phyloP scores from a whole-genome alignment of 345 rosid species.

The Odontarrhena argentea region DNA sequence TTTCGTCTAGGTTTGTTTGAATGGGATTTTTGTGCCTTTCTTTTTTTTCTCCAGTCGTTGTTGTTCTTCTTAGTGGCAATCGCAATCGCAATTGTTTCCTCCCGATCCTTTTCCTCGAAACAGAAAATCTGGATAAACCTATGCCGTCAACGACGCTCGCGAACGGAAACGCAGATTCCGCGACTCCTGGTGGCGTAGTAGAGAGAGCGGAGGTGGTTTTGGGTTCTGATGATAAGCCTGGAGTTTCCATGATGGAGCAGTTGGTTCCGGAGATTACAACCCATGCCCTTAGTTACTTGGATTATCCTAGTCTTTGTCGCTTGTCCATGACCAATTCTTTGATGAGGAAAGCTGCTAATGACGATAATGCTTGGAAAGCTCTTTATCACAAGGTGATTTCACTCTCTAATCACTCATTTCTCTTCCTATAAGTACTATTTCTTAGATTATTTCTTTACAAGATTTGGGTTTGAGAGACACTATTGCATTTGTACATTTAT shows the following conservation, averaged over 20 bases:
- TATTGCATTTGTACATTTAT: background rate
- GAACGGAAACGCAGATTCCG: slow-evolving; percentile 38
- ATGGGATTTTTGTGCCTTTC: slow-evolving; percentile 58
- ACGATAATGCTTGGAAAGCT: slow-evolving; percentile 98
- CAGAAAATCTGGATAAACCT: slow-evolving; percentile 38
- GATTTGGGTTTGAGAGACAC: slow-evolving; percentile 2
- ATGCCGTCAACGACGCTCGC: slow-evolving; percentile 37
- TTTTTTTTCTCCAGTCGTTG: slow-evolving; percentile 42
- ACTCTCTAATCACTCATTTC: background rate
- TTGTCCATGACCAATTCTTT: slow-evolving; percentile 96
- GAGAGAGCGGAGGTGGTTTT: slow-evolving; percentile 39
- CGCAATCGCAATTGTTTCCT: slow-evolving; percentile 47
- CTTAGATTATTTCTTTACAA: background rate
- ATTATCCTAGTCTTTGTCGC: slow-evolving; percentile 90
- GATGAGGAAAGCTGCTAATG: slow-evolving; percentile 99
- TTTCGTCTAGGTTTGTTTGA: slow-evolving; percentile 50
- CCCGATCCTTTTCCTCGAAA: slow-evolving; percentile 42
- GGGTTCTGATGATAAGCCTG: slow-evolving; percentile 54
- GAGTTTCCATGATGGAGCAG: slow-evolving; percentile 99
- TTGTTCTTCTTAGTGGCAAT: slow-evolving; percentile 53
- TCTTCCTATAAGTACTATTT: background rate
- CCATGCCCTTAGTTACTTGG: slow-evolving; percentile 97
- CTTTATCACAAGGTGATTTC: slow-evolving; percentile 82
- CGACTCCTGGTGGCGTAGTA: slow-evolving; percentile 35
- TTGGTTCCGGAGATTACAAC: slow-evolving; percentile 97